These are phyloP conservation scores for Przewalskia tangutica DNA, from an alignment of 257 asterid species.

Conservation along the genomic window DNA sequence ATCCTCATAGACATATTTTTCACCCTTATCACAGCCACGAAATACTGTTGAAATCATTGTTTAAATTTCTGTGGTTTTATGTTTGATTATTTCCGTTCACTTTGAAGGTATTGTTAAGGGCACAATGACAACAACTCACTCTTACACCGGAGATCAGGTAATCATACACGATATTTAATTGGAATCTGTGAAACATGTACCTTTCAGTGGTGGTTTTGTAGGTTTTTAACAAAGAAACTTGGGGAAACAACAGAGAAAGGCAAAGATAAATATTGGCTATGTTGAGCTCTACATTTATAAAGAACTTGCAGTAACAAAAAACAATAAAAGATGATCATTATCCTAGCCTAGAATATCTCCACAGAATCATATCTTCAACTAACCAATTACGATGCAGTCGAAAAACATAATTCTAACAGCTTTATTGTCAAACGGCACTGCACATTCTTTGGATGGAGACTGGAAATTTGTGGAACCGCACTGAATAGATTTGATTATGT, in stretches of 20 bases:
- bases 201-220: not conserved
- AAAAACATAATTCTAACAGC: not conserved
- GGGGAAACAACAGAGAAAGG: too few relatives aligned
- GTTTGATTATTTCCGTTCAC: not conserved
- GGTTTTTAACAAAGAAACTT: too few relatives aligned
- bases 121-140: slow-evolving; percentile 95
- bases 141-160: slow-evolving; percentile 98
- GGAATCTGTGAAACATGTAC: not conserved
- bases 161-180: not conserved
- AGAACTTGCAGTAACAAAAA: too few relatives aligned
- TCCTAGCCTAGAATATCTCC: too few relatives aligned
- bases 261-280: too few relatives aligned
- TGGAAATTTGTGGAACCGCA: not conserved
- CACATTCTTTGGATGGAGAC: not conserved
- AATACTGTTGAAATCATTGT: not conserved
- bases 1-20: not conserved
- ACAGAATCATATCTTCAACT: too few relatives aligned
- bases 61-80: not conserved
- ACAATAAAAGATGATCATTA: too few relatives aligned
- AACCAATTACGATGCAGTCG: too few relatives aligned
- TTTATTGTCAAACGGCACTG: not conserved
- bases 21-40: not conserved
- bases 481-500: not conserved
- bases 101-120: slow-evolving; percentile 89
- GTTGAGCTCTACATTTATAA: too few relatives aligned